phyloP scores from a whole-genome alignment of 2,329 filamentous ascomycete genomes.

The Ascosphaera pollenicola region DNA sequence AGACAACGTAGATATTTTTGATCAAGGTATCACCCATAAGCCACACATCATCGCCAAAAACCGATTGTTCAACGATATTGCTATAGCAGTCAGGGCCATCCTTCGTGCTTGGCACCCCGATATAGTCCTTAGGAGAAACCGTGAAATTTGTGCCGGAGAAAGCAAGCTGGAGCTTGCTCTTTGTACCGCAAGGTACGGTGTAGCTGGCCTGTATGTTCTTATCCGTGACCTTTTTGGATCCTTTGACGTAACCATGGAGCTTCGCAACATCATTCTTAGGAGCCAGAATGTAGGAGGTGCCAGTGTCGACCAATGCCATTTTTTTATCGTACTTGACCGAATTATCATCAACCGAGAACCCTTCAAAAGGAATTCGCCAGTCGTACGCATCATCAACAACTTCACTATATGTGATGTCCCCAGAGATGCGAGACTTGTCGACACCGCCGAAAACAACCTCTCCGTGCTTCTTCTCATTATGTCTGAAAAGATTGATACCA shows the following conservation, averaged over 20 bases:
- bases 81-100: constrained; percentile 29
- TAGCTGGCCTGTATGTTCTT: constrained; percentile 36
- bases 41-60: constrained; percentile 43
- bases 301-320: constrained; percentile 59
- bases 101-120: constrained; percentile 18
- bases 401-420: constrained; percentile 43
- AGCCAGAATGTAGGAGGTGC: constrained; percentile 59
- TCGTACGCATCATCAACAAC: constrained; percentile 31
- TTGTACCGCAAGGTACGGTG: constrained; percentile 50
- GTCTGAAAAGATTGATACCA: constrained; percentile 47
- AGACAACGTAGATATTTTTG: constrained; percentile 76
- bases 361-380: constrained; percentile 54
- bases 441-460: constrained; percentile 56
- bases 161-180: constrained; percentile 35
- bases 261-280: constrained; percentile 42
- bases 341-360: constrained; percentile 39
- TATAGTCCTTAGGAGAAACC: constrained; percentile 50
- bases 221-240: constrained; percentile 18
- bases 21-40: constrained; percentile 69
- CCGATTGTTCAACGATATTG: constrained; percentile 51
- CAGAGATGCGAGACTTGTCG: constrained; percentile 43
- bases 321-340: constrained; percentile 30
- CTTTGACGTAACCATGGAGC: constrained; percentile 46
- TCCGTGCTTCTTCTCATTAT: constrained; percentile 44
- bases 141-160: constrained; percentile 47